Evolutionary conservation across 2,329 filamentous ascomycete species (phyloP).

Genomic region (Remersonia thermophila): DNA sequence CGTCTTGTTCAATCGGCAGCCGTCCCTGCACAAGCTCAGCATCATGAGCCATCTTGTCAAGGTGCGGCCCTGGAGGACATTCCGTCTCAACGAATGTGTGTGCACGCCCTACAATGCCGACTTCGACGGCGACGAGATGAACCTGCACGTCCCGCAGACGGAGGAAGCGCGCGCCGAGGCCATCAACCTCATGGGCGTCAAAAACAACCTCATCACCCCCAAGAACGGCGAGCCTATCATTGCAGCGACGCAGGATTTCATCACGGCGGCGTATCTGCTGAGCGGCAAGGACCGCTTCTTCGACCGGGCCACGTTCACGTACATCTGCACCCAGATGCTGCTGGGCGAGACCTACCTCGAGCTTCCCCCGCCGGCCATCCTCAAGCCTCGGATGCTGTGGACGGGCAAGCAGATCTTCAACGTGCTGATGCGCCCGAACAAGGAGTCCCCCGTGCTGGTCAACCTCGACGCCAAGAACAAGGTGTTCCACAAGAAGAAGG

Average conservation of each 20-base stretch:
- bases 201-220: constrained; percentile 87
- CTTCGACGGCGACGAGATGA: constrained; percentile 99
- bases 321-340: constrained; percentile 90
- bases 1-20: constrained; percentile 95
- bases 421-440: constrained; percentile 80
- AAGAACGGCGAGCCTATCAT: constrained; percentile 98
- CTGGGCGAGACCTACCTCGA: constrained; percentile 55
- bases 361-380: constrained; percentile 71
- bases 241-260: constrained; percentile 98
- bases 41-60: constrained; percentile 95
- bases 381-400: constrained; percentile 82
- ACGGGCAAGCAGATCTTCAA: constrained; percentile 96
- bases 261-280: constrained; percentile 83
- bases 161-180: constrained; percentile 94
- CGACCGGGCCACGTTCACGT: constrained; percentile 75
- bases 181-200: constrained; percentile 93
- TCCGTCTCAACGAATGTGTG: constrained; percentile 94
- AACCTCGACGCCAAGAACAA: constrained; percentile 90
- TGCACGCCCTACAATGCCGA: constrained; percentile 98
- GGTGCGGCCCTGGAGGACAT: constrained; percentile 87
- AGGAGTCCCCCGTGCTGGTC: constrained; percentile 65
- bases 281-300: constrained; percentile 91
- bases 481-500: constrained; percentile 56
- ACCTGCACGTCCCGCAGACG: constrained; percentile 92
- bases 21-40: constrained; percentile 94